phyloP scores from a whole-genome alignment of 2,329 filamentous ascomycete species.

The Monilinia fructigena region DNA sequence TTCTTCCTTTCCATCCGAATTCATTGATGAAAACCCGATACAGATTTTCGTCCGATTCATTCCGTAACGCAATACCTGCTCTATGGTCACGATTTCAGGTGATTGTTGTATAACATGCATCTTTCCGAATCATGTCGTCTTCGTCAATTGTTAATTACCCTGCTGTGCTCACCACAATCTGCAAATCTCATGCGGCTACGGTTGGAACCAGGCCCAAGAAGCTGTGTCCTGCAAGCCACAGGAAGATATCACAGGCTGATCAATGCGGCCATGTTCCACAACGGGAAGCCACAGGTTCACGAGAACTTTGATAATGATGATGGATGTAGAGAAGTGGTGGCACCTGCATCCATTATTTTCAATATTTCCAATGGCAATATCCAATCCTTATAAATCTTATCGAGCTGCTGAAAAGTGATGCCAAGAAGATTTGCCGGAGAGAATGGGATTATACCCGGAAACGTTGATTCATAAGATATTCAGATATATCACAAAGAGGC shows the following conservation, averaged over 20 bases:
- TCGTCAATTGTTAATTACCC: slow-evolving; percentile 14
- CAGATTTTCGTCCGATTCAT: slow-evolving; percentile 19
- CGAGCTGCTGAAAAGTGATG: slow-evolving; percentile 7
- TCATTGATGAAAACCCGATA: slow-evolving; percentile 2
- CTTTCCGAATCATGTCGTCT: slow-evolving; percentile 16
- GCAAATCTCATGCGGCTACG: slow-evolving; percentile 12
- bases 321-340: slow-evolving; percentile 5
- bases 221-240: slow-evolving; percentile 21
- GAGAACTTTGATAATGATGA: background rate
- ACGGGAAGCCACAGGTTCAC: background rate
- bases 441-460: background rate
- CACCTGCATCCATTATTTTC: slow-evolving; percentile 14
- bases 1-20: slow-evolving; percentile 15
- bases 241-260: slow-evolving; percentile 13
- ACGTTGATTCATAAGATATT: slow-evolving; percentile 6
- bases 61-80: slow-evolving; percentile 8
- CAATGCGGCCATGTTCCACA: slow-evolving; percentile 1
- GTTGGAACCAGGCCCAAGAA: slow-evolving; percentile 15
- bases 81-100: slow-evolving; percentile 20
- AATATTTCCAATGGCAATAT: slow-evolving; percentile 15
- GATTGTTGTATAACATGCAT: slow-evolving; percentile 21
- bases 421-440: background rate
- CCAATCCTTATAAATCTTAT: slow-evolving; percentile 17
- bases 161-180: slow-evolving; percentile 15
- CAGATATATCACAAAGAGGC: slow-evolving; percentile 22